Base-by-base conservation (phyloP, 139 green algal genomes). In the Zygnema circumcarinatum region DNA sequence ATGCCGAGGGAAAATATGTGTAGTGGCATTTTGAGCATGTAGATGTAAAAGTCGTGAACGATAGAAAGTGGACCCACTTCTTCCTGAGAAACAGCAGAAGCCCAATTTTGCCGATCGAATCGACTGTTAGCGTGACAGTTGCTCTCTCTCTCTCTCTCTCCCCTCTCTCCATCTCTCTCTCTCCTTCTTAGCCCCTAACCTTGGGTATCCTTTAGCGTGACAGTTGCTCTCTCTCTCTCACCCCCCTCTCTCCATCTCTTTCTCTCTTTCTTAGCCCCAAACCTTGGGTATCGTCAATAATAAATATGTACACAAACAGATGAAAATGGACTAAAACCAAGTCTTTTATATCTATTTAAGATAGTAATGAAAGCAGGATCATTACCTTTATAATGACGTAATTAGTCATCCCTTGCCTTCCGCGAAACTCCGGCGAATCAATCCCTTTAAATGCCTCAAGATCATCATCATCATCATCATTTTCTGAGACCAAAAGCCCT, bases 11-110 rank as follows among this genome's bases (percentile, higher is more conserved):
- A 35, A 68, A 88, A 88, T 33, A 76, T 38, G n/a, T 38, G 73
- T 22, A 52, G 31, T 7, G 83, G 73, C 39, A 83, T 54, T n/a
- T 84, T 84, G 29, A 88, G 73, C 83, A 84, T 88, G 82, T 84
- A 84, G 2, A 62, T 68, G 38, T 88, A 88, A 32, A 54, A 52
- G 67, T 88, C 75, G 67, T 83, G 67, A 33, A 88, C 38, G 35
- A 67, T 22, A 20, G 68, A 52, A 2, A 88, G 72, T 35, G 79
- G 31, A 47, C 72, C 35, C 22, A 29, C 41, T 33, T 56, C 53
- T 35, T 88, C 72, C 31, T 85, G 41, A 39, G 41, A 78, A 39
- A 78, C 7, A 78, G 36, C 11, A 78, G 16, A 78, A 78, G 69
- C 35, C 29, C 29, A 72, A 72, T 29, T 35, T 35, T 29, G 56